These are phyloP conservation scores for Casuarina equisetifolia DNA, from an alignment of 306 rosid genomes.

Conservation along the genomic window DNA sequence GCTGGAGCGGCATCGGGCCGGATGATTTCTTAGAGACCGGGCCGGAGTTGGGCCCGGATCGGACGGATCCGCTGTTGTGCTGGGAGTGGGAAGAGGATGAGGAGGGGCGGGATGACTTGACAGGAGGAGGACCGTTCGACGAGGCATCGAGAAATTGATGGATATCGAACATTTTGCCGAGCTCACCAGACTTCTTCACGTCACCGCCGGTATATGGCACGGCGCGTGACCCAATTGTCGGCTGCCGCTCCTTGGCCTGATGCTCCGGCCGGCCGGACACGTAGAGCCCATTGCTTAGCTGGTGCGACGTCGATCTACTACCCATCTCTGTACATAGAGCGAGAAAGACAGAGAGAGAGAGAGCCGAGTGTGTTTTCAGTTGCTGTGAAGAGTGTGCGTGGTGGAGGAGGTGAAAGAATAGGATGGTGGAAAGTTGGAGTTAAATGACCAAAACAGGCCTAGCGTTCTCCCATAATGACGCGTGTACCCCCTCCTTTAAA, in stretches of 20 bases:
- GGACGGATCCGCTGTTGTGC: constrained; percentile 59
- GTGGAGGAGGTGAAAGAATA: constrained; percentile 22
- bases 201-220: constrained; percentile 95
- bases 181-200: constrained; percentile 91
- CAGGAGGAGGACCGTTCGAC: constrained; percentile 27
- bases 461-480: constrained; percentile 32
- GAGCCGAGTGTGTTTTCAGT: background rate
- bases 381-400: constrained; percentile 17
- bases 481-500: constrained; percentile 27
- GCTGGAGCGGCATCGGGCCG: constrained; percentile 61
- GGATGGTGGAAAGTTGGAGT: constrained; percentile 25
- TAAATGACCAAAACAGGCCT: constrained; percentile 56
- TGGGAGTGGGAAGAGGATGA: constrained; percentile 78
- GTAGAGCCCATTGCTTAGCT: constrained; percentile 85
- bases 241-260: constrained; percentile 68
- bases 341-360: background rate
- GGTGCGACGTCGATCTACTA: constrained; percentile 80
- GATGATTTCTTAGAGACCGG: constrained; percentile 54
- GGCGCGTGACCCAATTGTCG: constrained; percentile 85
- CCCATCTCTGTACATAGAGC: constrained; percentile 40
- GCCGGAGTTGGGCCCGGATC: constrained; percentile 88
- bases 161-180: constrained; percentile 85
- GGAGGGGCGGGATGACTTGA: constrained; percentile 56
- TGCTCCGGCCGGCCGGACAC: constrained; percentile 90
- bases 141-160: constrained; percentile 38